phyloP scores from a whole-genome alignment of 2,329 filamentous ascomycete genomes.

The Pseudogymnoascus pannorum region DNA sequence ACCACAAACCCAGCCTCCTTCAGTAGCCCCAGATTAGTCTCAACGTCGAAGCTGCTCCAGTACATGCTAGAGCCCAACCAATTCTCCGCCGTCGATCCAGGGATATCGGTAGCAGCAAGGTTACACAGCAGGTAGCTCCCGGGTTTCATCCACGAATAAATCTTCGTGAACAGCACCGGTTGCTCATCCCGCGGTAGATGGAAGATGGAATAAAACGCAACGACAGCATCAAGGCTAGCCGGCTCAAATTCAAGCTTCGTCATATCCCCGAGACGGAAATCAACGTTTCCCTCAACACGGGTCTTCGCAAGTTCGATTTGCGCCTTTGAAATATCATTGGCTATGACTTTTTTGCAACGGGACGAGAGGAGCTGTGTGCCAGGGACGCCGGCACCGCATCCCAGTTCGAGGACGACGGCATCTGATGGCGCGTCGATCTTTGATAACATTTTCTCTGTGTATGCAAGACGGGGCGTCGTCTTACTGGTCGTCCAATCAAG shows the following conservation, averaged over 20 bases:
- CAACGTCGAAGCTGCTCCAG: conserved; percentile 13
- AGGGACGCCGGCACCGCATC: conserved; percentile 7
- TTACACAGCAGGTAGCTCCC: conserved; percentile 36
- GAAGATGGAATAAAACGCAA: conserved; percentile 38
- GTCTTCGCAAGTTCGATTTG: conserved; percentile 10
- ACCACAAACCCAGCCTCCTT: conserved; percentile 9
- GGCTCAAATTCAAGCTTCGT: conserved; percentile 29
- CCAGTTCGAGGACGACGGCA: background rate
- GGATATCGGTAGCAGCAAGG: conserved; percentile 25
- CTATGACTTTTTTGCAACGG: conserved; percentile 8
- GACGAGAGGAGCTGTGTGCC: conserved; percentile 8
- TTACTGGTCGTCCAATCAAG: conserved; percentile 5
- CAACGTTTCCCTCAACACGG: conserved; percentile 3
- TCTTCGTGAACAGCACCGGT: conserved; percentile 29
- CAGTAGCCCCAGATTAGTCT: conserved; percentile 7
- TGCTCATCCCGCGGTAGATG: conserved; percentile 39
- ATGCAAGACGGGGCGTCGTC: conserved; percentile 8
- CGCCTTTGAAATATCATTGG: conserved; percentile 10
- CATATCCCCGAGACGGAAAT: conserved; percentile 35
- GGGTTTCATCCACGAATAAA: conserved; percentile 35
- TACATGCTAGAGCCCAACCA: conserved; percentile 28
- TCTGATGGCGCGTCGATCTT: conserved; percentile 9
- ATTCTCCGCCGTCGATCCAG: conserved; percentile 13
- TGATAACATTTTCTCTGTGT: conserved; percentile 10
- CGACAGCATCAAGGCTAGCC: conserved; percentile 33